phyloP scores from a whole-genome alignment of 1,139 yeast genomes.

The Nakaseomyces sp. region DNA sequence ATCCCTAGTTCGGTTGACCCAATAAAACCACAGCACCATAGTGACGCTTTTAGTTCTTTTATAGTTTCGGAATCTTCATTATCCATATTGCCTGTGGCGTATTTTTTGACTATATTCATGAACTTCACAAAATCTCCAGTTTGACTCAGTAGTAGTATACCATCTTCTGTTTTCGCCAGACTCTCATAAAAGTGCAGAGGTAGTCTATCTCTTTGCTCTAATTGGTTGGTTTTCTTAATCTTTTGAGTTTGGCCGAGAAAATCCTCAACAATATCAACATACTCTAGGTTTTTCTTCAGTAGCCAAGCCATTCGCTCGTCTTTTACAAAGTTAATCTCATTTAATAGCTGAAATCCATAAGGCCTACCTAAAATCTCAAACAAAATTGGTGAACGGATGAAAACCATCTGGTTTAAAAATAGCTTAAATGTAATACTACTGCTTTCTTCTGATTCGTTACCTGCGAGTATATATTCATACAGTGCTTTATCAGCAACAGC shows the following conservation, averaged over 20 bases:
- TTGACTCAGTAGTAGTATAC: conserved; percentile 44
- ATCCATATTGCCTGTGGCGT: conserved; percentile 23
- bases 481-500: conserved; percentile 46
- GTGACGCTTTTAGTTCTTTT: conserved; percentile 55
- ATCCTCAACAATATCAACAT: conserved; percentile 45
- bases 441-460: conserved; percentile 27
- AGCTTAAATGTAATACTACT: conserved; percentile 21
- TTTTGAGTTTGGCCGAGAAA: conserved; percentile 18
- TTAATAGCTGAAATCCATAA: conserved; percentile 46
- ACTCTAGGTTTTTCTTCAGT: conserved; percentile 41
- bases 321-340: conserved; percentile 44
- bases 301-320: conserved; percentile 55
- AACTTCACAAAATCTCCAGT: conserved; percentile 42
- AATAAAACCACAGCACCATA: conserved; percentile 85
- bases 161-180: conserved; percentile 73
- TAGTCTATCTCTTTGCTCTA: conserved; percentile 19
- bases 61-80: conserved; percentile 28
- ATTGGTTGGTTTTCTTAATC: not conserved
- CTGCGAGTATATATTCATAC: conserved; percentile 37
- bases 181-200: conserved; percentile 76
- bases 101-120: conserved; percentile 35
- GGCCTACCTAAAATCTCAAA: conserved; percentile 48
- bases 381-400: conserved; percentile 36
- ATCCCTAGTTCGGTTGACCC: conserved; percentile 65
- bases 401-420: conserved; percentile 29